Percentiles rank a stretch among this genome's conserved stretches.
Evolutionary conservation across 345 rosid genomes (phyloP).

Genomic region (Adansonia digitata): DNA sequence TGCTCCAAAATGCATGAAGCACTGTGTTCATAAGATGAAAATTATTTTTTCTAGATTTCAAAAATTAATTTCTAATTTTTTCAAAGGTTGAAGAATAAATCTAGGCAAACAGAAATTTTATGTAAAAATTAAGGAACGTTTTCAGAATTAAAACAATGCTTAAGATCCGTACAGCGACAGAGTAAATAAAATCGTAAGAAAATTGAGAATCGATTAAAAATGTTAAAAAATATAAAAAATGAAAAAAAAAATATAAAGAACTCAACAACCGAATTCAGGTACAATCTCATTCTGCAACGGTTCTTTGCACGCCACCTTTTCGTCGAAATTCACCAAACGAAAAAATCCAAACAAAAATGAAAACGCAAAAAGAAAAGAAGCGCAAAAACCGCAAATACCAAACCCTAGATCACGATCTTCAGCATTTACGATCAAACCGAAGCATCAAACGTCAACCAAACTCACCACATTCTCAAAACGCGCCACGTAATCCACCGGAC

Average conservation of each 20-base stretch:
- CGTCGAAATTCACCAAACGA: slow-evolving; percentile 22
- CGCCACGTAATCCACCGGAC: slow-evolving; percentile 31
- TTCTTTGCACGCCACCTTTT: slow-evolving; percentile 56
- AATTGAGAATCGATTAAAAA: slow-evolving; percentile 1
- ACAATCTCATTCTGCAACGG: slow-evolving; percentile 88
- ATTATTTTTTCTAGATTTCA: neutral
- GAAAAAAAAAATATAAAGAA: neutral
- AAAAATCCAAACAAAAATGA: slow-evolving; percentile 17
- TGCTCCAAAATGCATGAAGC: neutral
- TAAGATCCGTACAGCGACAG: slow-evolving; percentile 32
- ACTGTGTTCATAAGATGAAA: neutral
- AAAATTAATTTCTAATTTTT: slow-evolving; percentile 1
- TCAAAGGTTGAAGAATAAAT: neutral
- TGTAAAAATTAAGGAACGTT: slow-evolving; percentile 9
- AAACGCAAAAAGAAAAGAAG: neutral
- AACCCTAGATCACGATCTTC: slow-evolving; percentile 78
- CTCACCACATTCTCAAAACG: slow-evolving; percentile 69
- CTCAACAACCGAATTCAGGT: slow-evolving; percentile 18
- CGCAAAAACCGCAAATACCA: slow-evolving; percentile 29
- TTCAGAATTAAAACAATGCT: slow-evolving; percentile 26
- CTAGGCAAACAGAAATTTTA: neutral
- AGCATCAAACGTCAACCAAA: slow-evolving; percentile 28
- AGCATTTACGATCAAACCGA: slow-evolving; percentile 25
- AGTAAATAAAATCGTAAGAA: slow-evolving; percentile 17
- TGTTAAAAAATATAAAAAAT: slow-evolving; percentile 3